Evolutionary conservation across 108 stramenopile species (phyloP), one percentile per base, ranked within the genome.

Genomic region (Aurantiochytrium sp.): DNA sequence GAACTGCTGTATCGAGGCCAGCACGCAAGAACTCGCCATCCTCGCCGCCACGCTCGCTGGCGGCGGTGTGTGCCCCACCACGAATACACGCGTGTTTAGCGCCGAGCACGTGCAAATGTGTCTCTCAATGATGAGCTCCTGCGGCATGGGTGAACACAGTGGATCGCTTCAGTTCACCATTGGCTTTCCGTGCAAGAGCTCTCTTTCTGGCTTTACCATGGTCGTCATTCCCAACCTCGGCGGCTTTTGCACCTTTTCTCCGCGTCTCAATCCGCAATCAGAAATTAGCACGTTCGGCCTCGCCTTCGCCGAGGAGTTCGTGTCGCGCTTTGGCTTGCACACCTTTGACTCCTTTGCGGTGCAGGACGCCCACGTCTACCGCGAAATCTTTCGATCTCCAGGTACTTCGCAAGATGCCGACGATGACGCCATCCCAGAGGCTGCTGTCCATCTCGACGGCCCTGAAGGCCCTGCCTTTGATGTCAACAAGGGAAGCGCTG

Each of bases 121-220:
- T 16, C 49, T 90, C 14, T 90, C 89, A 43, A 45, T 90, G 51
- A 90, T 88, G 88, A 89, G 88, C 89, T 35, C 59, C 57, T 87
- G 89, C 58, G 87, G 87, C 43, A 87, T 87, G 87, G 58, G 58
- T 5, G 53, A 55, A 5, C 18, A 42, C 87, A 42, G 29, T 21
- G 87, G 87, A 6, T 57, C 87, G 29, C 23, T 55, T 5, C 49
- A 55, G 6, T 87, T 87, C 58, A 87, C 49, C 28, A 58, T 87
- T 29, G 87, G 53, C 53, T 57, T 43, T 55, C 87, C 87, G 5
- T 55, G 53, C 3, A 87, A 55, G 25, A 57, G 49, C 43, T 23
- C 29, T 16, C 35, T 25, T 18, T 57, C 53, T 51, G 87, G 87
- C 57, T 55, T 87, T 28, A 87, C 87, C 87, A 55, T 87, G 29